Conservation (phyloP, 352 stramenopile species). For the Stephanocyclus meneghinianus region DNA sequence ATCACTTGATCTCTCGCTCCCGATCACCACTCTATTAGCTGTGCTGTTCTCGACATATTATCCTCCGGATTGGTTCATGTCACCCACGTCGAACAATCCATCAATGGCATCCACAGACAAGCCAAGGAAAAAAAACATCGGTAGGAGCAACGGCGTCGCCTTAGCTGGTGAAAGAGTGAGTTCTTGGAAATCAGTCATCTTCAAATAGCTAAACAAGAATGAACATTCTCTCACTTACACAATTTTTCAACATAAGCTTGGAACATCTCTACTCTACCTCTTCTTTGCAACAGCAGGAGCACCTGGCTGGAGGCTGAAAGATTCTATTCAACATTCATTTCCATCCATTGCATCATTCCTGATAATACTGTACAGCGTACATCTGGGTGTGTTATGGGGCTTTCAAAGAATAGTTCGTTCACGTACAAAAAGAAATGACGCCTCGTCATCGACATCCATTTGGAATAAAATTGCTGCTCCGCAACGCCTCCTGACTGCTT, state of each 20-base stretch:
- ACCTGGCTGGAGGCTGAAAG: conserved; percentile 66
- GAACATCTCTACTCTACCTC: conserved; percentile 71
- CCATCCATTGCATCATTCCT: conserved; percentile 66
- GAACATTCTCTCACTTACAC: neutral
- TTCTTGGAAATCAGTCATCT: neutral
- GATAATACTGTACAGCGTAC: conserved; percentile 68
- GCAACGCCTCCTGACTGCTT: conserved; percentile 71
- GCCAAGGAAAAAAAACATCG: neutral
- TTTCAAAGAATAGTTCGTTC: conserved; percentile 21
- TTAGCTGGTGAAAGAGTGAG: neutral
- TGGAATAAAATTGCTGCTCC: conserved; percentile 42
- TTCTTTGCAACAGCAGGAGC: conserved; percentile 81
- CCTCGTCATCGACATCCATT: neutral
- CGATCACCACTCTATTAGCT: conserved; percentile 42
- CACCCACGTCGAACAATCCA: conserved; percentile 9
- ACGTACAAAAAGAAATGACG: neutral
- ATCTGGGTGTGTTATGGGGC: conserved; percentile 55
- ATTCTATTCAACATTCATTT: conserved; percentile 64
- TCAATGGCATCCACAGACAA: conserved; percentile 5
- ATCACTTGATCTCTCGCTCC: conserved; percentile 39
- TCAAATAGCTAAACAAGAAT: neutral
- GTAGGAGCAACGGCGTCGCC: conserved; percentile 31
- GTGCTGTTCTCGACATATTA: conserved; percentile 52
- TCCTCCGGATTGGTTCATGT: conserved; percentile 43
- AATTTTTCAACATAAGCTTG: conserved; percentile 42